Base-by-base conservation (phyloP, 345 rosid genomes). In the Capsella bursapastoris region DNA sequence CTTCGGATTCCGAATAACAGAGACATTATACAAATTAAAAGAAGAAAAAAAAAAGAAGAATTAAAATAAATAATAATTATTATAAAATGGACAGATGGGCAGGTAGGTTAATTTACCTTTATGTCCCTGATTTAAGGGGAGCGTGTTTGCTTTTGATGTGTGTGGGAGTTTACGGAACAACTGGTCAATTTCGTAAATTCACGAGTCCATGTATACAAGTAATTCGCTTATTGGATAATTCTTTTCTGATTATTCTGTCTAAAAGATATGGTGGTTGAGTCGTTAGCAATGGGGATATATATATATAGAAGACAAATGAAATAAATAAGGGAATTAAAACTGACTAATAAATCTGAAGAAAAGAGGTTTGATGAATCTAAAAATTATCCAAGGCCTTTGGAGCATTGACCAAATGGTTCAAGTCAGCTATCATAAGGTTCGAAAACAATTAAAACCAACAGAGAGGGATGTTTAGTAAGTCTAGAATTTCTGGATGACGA, bases 401-500 rank as follows among this genome's bases (percentile, higher is more conserved):
- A 49, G 12, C 58, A 34, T 50, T 50, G 58, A 35, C 45, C 16
- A 35, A 35, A 66, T 66, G 35, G 58, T 66, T 50, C 11, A 13
- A 65, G 45, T 32, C 45, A 48, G 43, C 57, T 9, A 15, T 34
- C 8, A 34, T 32, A 48, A 38, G 60, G 32, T 55, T 69, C 56
- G 29, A 44, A 32, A 40, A 57, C 16, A 25, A 8, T 62, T 28
- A 1, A 28, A 28, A 55, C 38, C 27, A 44, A 14, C 14, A 44
- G 37, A 38, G 14, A 38, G 13, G 8, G 6, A 3, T 12, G 31
- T 40, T 45, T 4, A 48, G 47, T 6, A 49, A 32, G 64, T 29
- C 81, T 86, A 95, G 83, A 86, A 83, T 74, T 89, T 95, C 87
- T 95, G 99, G 72, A 95, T 89, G 59, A 92, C 90, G 69, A 95